phyloP scores from a whole-genome alignment of 2,329 filamentous ascomycete genomes.

The Trichophyton equinum region DNA sequence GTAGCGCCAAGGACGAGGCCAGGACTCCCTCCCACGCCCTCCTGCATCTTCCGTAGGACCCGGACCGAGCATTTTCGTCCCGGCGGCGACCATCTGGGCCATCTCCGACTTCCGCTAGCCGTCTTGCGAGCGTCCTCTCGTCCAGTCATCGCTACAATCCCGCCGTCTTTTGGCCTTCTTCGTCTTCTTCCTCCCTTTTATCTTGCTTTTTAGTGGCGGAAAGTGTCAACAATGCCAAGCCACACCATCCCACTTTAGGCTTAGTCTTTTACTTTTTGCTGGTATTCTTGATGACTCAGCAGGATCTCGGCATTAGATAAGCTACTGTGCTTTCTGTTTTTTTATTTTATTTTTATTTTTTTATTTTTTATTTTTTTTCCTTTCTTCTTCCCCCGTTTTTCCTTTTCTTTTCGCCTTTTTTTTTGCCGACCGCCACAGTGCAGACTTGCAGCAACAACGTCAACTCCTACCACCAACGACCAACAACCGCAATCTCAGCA shows the following conservation, averaged over 20 bases:
- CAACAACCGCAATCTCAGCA: background rate
- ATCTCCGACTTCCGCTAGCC: too few species aligned
- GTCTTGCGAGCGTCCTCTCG: too few species aligned
- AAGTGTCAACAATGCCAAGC: background rate
- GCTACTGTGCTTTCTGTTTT: background rate
- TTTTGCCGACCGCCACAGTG: conserved; percentile 2
- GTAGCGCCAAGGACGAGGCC: too few species aligned
- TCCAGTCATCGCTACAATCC: background rate
- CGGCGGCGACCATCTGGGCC: too few species aligned
- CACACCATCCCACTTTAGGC: background rate
- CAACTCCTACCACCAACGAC: background rate
- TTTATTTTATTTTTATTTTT: background rate
- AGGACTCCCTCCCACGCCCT: too few species aligned
- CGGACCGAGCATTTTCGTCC: too few species aligned
- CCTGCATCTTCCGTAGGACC: too few species aligned
- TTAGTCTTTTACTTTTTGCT: background rate
- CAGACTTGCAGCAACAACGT: background rate
- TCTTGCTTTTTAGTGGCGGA: background rate
- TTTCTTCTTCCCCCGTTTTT: background rate
- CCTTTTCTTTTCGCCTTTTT: background rate
- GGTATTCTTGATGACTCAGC: background rate
- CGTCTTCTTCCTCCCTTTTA: background rate
- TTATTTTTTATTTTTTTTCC: background rate
- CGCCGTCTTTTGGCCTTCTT: too few species aligned
- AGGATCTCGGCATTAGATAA: background rate